Conservation (phyloP, 345 rosid genomes). For the Citrus mangshanensis region DNA sequence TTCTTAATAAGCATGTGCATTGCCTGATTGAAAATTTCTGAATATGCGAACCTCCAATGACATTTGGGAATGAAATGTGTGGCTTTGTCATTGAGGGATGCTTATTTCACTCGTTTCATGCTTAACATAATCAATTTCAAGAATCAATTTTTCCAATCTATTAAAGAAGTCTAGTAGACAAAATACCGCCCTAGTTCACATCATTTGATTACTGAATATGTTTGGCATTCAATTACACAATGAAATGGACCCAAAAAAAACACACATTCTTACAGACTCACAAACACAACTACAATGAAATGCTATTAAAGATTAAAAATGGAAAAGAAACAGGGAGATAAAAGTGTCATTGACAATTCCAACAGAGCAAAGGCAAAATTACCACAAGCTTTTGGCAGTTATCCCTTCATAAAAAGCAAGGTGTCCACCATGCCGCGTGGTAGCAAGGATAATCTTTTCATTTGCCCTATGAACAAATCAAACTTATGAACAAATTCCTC, state of each 20-base stretch:
- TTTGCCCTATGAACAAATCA: conserved; percentile 21
- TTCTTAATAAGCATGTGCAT: not conserved
- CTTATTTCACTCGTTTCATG: not conserved
- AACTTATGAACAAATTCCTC: not conserved
- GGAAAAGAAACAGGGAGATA: not conserved
- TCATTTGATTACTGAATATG: not conserved
- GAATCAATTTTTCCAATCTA: not conserved
- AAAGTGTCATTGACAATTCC: not conserved
- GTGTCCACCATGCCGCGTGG: conserved; percentile 43
- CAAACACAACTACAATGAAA: not conserved
- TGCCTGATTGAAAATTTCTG: not conserved
- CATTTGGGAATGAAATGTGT: not conserved
- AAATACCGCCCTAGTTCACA: not conserved
- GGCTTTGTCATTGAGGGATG: not conserved
- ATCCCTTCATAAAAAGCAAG: conserved; percentile 34
- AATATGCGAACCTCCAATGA: not conserved
- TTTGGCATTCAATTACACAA: not conserved
- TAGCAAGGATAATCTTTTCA: conserved; percentile 33
- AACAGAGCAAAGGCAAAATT: conserved; percentile 3
- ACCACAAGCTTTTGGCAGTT: conserved; percentile 36
- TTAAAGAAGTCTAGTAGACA: not conserved
- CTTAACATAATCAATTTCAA: not conserved
- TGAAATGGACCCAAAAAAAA: not conserved
- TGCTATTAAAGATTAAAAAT: not conserved
- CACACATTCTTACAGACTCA: not conserved